Evolutionary conservation across 1,284 basidiomycete genomes (phyloP).

Genomic region (Fistulina hepatica): DNA sequence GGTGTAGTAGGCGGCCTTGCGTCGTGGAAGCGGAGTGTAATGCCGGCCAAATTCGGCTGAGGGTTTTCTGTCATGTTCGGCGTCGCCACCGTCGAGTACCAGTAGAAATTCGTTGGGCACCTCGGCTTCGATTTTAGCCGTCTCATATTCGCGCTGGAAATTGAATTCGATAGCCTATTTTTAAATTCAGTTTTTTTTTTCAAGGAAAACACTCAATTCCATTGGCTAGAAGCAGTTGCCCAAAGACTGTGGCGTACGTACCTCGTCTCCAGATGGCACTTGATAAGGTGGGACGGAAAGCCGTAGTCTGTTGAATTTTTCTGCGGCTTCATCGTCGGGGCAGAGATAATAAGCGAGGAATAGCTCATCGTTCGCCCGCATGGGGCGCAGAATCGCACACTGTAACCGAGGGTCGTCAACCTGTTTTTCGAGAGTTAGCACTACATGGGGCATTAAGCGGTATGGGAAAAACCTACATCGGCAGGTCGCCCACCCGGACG

Average conservation of each 20-base stretch:
- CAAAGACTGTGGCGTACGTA: conserved; percentile 14
- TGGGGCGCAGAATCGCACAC: conserved; percentile 77
- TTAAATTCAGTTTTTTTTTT: not conserved
- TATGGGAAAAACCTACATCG: conserved; percentile 36
- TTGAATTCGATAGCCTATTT: conserved; percentile 55
- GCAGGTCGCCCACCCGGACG: conserved; percentile 66
- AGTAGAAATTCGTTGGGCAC: conserved; percentile 77
- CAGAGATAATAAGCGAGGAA: conserved; percentile 87
- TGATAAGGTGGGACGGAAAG: conserved; percentile 30
- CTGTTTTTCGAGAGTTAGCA: conserved; percentile 25
- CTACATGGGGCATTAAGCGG: not conserved
- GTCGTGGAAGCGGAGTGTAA: conserved; percentile 21
- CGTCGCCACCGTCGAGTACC: conserved; percentile 56
- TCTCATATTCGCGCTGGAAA: conserved; percentile 74
- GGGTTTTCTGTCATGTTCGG: conserved; percentile 20
- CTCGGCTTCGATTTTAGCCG: conserved; percentile 73
- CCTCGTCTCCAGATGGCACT: conserved; percentile 41
- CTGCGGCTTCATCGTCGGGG: conserved; percentile 60
- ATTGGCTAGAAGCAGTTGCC: not conserved
- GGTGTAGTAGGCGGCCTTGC: conserved; percentile 76
- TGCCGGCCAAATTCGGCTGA: conserved; percentile 29
- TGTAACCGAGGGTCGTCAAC: conserved; percentile 68
- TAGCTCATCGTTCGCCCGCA: conserved; percentile 77
- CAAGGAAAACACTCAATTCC: not conserved
- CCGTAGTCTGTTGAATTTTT: conserved; percentile 45